Base-by-base conservation (phyloP, 2,329 filamentous ascomycete species). In the Scortechinia acanthostroma region DNA sequence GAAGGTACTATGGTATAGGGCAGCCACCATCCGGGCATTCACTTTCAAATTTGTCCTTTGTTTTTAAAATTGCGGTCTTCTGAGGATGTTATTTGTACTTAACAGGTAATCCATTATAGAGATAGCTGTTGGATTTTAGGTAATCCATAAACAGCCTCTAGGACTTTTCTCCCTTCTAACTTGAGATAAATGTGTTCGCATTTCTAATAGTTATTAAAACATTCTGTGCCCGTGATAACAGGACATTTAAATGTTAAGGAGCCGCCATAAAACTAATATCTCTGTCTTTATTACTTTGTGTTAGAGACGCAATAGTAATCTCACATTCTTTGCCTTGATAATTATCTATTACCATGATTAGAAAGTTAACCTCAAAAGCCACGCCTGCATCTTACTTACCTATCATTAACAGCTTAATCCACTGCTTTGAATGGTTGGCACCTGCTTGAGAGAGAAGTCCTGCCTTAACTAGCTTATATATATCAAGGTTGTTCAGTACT, bases 281-380 rank as follows among this genome's bases (percentile, higher is more conserved):
- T 0, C 76, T 73, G 0, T 55, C 53, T 0, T 53, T 46, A 49
- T 90, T 90, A 56, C 83, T 85, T 3, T 86, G 66, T 0, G 83
- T 87, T 13, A 90, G 58, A 0, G 80, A 84, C 0, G 68, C 76
- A 5, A 91, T 73, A 0, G 89, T 80, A 15, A 91, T 83, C 1
- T 89, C 77, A 28, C 77, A 80, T 50, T 91, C 86, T 54, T 90
- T 86, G 1, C 86, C 85, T 56, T 90, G 86, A 47, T 86, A 91
- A 49, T 90, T 90, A 49, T 90, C 85, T 83, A 48, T 16, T 20
- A 82, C 6, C 42, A 19, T 40, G 37, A 17, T 45, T 3, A 76
- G 63, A 2, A 85, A 57, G 1, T 64, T 65, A 20, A n/a, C 74
- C 0, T 62, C 68, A 3, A 62, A 66, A 53, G 70, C 74, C 40